Percentiles rank a stretch among this genome's conserved stretches.
Evolutionary conservation across 2,329 filamentous ascomycete genomes (phyloP).

Genomic region (Dothistroma septosporum): DNA sequence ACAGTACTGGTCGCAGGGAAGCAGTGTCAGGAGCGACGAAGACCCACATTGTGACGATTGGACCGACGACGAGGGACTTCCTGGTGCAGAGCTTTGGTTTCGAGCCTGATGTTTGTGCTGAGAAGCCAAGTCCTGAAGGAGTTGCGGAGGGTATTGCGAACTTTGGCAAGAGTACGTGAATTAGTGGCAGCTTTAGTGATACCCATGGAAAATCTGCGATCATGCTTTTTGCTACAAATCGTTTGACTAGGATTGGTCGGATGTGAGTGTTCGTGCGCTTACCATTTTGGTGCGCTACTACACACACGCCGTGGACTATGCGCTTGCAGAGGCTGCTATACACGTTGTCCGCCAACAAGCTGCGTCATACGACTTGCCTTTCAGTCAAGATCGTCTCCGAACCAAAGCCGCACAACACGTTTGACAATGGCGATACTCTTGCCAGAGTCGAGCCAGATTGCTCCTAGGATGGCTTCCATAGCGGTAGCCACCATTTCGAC

Average conservation of each 20-base stretch:
- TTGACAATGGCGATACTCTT: not conserved
- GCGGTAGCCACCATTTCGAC: not conserved
- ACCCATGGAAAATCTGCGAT: slow-evolving; percentile 1
- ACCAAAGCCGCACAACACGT: not conserved
- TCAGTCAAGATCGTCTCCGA: not conserved
- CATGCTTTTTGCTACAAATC: not conserved
- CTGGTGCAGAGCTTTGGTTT: slow-evolving; percentile 62
- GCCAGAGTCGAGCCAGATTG: not conserved
- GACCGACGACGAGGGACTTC: slow-evolving; percentile 82
- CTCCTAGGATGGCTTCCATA: not conserved
- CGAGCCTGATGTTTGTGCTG: slow-evolving; percentile 74
- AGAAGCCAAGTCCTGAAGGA: slow-evolving; percentile 76
- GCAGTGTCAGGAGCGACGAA: slow-evolving; percentile 91
- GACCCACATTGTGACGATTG: slow-evolving; percentile 78
- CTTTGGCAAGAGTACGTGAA: slow-evolving; percentile 10
- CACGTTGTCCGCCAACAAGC: not conserved
- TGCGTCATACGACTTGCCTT: not conserved
- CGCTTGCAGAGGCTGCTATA: not conserved
- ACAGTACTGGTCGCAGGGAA: slow-evolving; percentile 52
- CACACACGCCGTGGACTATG: not conserved
- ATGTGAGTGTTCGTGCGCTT: not conserved
- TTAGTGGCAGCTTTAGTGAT: slow-evolving; percentile 1
- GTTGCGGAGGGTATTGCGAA: slow-evolving; percentile 62
- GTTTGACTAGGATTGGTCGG: not conserved
- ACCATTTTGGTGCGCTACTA: not conserved